phyloP scores from a whole-genome alignment of 2,329 filamentous ascomycete genomes.

The Seiridium unicorne region DNA sequence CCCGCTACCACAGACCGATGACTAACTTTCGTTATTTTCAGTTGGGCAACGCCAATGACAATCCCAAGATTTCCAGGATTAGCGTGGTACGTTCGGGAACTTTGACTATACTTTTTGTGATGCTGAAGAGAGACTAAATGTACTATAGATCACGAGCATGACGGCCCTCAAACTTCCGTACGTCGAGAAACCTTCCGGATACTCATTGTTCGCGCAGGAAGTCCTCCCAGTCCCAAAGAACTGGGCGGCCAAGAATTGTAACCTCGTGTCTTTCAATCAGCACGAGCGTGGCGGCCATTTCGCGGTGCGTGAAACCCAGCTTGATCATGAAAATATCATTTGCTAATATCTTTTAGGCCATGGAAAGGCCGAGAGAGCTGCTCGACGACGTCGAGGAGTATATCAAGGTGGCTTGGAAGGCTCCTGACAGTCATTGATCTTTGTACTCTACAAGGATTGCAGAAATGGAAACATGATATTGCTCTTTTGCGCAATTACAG shows the following conservation, averaged over 20 bases:
- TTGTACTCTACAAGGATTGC: too few relatives aligned
- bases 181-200: slow-evolving; percentile 41
- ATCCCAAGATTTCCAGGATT: neutral
- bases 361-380: slow-evolving; percentile 1
- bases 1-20: neutral
- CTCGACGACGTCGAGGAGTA: neutral
- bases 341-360: neutral
- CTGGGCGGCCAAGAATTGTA: slow-evolving; percentile 31
- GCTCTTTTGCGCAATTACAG: too few relatives aligned
- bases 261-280: slow-evolving; percentile 32
- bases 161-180: slow-evolving; percentile 1
- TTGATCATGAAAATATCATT: neutral
- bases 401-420: neutral
- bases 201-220: slow-evolving; percentile 42
- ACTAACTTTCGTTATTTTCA: slow-evolving; percentile 14
- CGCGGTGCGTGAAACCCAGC: slow-evolving; percentile 26
- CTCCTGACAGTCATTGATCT: too few relatives aligned
- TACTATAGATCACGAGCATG: neutral
- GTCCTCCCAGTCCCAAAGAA: slow-evolving; percentile 34
- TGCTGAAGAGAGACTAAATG: neutral
- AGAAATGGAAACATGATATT: too few relatives aligned
- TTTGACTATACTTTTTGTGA: neutral
- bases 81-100: neutral
- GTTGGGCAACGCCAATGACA: slow-evolving; percentile 19
- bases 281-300: slow-evolving; percentile 49